Evolutionary conservation across 2,329 filamentous ascomycete species (phyloP), one percentile per base, ranked within the genome.

Genomic region (Penicillium sp.): DNA sequence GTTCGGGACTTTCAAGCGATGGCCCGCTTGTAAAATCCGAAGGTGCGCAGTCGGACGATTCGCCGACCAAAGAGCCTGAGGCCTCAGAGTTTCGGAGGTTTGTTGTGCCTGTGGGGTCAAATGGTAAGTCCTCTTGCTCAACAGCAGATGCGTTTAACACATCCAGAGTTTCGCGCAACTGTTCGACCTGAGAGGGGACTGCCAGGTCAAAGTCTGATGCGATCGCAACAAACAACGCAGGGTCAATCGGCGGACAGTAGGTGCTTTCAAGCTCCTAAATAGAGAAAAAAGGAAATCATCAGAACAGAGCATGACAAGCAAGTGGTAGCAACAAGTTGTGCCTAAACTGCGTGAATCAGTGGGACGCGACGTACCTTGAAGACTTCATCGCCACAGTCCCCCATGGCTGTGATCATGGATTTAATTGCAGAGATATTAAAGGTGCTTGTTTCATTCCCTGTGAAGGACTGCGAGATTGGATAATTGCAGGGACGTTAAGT

Each of bases 211-310:
- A 90, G 67, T 97, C 93, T 50, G 79, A 84, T 5, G 85, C 79
- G 48, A 97, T 89, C 4, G 90, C 87, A 52, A 88, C 82, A 56
- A 97, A 83, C 13, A 93, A 81, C 0, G 90, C 83, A 61, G 91
- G 84, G 63, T 97, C 92, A 39, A 97, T 74, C 18, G 87, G 82
- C 24, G 88, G 83, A 69, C 86, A 87, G 68, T 90, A 93, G 61
- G 88, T 84, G 59, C 85, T 81, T 86, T 92, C 69, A 24, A 78
- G 64, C 42, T 73, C 72, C 74, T 77, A 38, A 16, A 13, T 22
- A 13, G 4, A 9, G 4, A n/a, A 29, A 29, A 26, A 16, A 20
- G 5, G 5, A 26, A 26, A 26, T 2, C 4, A 16, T 55, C 4
- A 52, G 48, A 22, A 9, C 16, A 20, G 2, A 29, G 6, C 31